Base-by-base conservation (phyloP, 2,329 filamentous ascomycete genomes). In the Verruconis gallopava region DNA sequence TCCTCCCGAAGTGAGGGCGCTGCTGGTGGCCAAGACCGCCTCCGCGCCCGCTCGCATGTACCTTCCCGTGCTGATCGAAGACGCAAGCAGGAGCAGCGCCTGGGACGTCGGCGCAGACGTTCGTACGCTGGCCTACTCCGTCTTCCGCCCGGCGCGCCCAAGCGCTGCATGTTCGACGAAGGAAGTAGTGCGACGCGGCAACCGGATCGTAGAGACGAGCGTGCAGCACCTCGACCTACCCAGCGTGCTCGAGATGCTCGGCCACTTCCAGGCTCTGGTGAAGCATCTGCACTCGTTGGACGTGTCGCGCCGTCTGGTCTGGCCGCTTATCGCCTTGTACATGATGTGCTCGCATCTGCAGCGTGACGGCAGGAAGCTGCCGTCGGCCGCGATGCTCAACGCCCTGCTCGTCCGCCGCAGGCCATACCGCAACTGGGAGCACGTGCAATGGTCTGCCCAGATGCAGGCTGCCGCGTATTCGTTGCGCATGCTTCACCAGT, bases 21-120 rank as follows among this genome's bases (percentile, higher is more conserved):
- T 9, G 6, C 9, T 30, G 9, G 25, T 30, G 9, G 25, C 25
- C 6, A n/a, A 30, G n/a, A n/a, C 25, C n/a, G 25, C 25, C 25
- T 30, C 25, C n/a, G n/a, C 6, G 13, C 5, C 28, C 1, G n/a
- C 33, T 6, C 22, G 33, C n/a, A 42, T 42, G 40, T 42, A 35
- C 19, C 32, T 42, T 6, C 40, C 40, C 12, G 30, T 42, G 30
- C 42, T 44, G 21, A 38, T 44, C 18, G 44, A 46, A 17, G 44
- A 46, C 19, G 15, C 44, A 12, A 21, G 19, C 5, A 40, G 44
- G n/a, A 36, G 35, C 17, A 22, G 40, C 2, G 34, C 41, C 17
- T 46, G 44, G 44, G 18, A 34, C 12, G 12, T 33, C 15, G 17
- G 34, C 19, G 32, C n/a, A 4, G n/a, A n/a, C 3, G 20, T 46